Percentiles rank a stretch among this genome's conserved stretches.
Evolutionary conservation across 306 rosid genomes (phyloP).

Genomic region (Erythrophleum fordii): DNA sequence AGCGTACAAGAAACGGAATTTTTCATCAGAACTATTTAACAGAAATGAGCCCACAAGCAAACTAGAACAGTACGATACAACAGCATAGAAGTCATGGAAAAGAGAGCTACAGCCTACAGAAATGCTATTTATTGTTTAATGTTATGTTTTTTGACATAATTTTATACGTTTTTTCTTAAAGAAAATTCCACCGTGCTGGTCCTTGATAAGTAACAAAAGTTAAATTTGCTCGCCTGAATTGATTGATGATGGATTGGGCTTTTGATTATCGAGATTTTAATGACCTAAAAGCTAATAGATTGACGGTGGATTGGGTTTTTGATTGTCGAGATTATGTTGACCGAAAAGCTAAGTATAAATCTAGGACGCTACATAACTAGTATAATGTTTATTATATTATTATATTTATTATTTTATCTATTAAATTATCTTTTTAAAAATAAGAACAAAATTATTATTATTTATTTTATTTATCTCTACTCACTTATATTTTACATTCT

Average conservation of each 20-base stretch:
- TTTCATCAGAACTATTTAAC: not conserved
- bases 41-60: constrained; percentile 24
- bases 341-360: too few relatives aligned
- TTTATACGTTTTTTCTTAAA: not conserved
- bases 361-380: too few relatives aligned
- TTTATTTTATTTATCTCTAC: too few relatives aligned
- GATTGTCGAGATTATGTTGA: too few relatives aligned
- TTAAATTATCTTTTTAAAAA: too few relatives aligned
- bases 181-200: not conserved
- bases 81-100: not conserved
- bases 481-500: too few relatives aligned
- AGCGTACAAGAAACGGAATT: constrained; percentile 17
- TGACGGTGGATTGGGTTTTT: too few relatives aligned
- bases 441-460: too few relatives aligned
- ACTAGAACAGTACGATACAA: not conserved
- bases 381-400: too few relatives aligned
- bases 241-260: not conserved
- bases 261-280: not conserved
- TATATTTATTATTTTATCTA: too few relatives aligned
- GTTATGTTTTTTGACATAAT: not conserved
- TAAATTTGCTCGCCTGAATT: not conserved
- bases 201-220: not conserved
- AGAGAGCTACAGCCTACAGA: not conserved
- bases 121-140: not conserved
- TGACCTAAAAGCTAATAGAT: not conserved